Percentiles rank a stretch among this genome's conserved stretches.
Evolutionary conservation across 2,329 filamentous ascomycete species (phyloP).

Genomic region (Phyllosticta ampelicida): DNA sequence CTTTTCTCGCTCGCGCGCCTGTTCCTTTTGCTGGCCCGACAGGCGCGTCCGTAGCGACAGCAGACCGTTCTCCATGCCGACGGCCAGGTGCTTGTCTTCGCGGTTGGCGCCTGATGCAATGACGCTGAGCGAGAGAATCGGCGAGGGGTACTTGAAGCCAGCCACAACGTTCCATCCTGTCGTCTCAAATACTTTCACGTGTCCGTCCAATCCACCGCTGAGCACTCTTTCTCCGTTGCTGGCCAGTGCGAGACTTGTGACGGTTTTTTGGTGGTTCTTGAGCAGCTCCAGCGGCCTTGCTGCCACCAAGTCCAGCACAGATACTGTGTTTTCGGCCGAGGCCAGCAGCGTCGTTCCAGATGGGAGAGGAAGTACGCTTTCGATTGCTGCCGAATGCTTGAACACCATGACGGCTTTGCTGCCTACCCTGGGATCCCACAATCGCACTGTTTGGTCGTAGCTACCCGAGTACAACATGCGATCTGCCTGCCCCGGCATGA

Average conservation of each 20-base stretch:
- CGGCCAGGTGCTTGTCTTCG: constrained; percentile 85
- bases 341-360: constrained; percentile 80
- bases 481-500: constrained; percentile 62
- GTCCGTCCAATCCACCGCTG: constrained; percentile 83
- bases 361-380: constrained; percentile 76
- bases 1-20: constrained; percentile 65
- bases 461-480: constrained; percentile 79
- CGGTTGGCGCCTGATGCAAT: constrained; percentile 55
- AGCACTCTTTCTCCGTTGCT: constrained; percentile 72
- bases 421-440: constrained; percentile 82
- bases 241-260: constrained; percentile 75
- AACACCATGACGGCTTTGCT: constrained; percentile 69
- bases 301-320: constrained; percentile 84
- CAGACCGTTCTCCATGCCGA: constrained; percentile 91
- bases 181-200: constrained; percentile 95
- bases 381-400: constrained; percentile 82
- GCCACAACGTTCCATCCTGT: constrained; percentile 93
- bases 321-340: constrained; percentile 74
- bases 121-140: constrained; percentile 74
- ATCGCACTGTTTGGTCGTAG: constrained; percentile 84
- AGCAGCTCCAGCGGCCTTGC: constrained; percentile 79
- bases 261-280: constrained; percentile 94
- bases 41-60: constrained; percentile 83
- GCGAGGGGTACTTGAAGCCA: constrained; percentile 84
- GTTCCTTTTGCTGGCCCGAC: constrained; percentile 67